Percentiles rank a stretch among this genome's conserved stretches.
Evolutionary conservation across 176 grass and related monocot genomes (phyloP).

Genomic region (Phoenix roebelenii): DNA sequence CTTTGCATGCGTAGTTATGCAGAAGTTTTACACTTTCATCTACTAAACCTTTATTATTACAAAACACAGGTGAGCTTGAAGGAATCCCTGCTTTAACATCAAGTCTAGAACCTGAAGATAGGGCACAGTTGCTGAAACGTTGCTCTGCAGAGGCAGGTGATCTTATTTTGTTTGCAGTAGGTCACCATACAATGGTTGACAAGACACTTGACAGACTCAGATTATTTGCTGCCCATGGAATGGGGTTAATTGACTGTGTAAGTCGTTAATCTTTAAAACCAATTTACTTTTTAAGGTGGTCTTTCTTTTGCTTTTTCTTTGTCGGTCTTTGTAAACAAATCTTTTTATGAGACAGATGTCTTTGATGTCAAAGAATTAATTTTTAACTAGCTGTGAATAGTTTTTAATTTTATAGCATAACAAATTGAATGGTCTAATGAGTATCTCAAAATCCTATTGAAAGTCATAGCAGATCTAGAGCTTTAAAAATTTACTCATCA

Average conservation of each 20-base stretch:
- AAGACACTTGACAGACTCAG: constrained; percentile 68
- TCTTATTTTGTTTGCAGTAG: constrained; percentile 90
- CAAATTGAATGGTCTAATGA: too few species aligned
- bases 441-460: too few species aligned
- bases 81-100: constrained; percentile 62
- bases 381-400: too few species aligned
- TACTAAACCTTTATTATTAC: not conserved
- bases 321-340: too few species aligned
- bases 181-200: constrained; percentile 47
- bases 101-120: constrained; percentile 58
- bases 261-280: constrained; percentile 15
- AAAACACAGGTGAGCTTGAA: constrained; percentile 70
- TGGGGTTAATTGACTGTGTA: constrained; percentile 74
- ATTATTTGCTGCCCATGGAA: constrained; percentile 57
- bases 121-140: constrained; percentile 40
- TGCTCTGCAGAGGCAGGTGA: constrained; percentile 53
- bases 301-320: too few species aligned
- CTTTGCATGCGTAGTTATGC: too few species aligned
- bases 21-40: too few species aligned
- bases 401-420: too few species aligned
- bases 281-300: not conserved
- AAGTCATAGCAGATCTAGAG: too few species aligned
- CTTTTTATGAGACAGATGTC: too few species aligned
- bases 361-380: too few species aligned
- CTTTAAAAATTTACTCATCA: too few species aligned